Evolutionary conservation across 2,329 filamentous ascomycete genomes (phyloP).

Genomic region (Bipolaris zeicola): DNA sequence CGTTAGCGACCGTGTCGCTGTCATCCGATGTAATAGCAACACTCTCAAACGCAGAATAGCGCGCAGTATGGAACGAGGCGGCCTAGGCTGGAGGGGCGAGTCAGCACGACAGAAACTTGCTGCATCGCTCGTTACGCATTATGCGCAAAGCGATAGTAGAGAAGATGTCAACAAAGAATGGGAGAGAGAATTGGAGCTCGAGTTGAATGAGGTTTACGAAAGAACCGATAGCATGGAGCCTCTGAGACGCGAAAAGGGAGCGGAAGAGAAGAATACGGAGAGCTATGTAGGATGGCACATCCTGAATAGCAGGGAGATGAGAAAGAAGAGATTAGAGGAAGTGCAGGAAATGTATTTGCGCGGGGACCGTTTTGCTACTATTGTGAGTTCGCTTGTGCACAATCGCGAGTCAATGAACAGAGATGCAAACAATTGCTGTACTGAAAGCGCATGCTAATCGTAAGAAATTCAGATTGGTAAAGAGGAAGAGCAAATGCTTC

Average conservation of each 20-base stretch:
- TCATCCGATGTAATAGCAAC: not conserved
- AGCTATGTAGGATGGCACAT: conserved; percentile 4
- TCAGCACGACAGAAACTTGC: not conserved
- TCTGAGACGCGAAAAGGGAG: not conserved
- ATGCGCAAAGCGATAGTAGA: not conserved
- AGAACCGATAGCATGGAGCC: conserved; percentile 9
- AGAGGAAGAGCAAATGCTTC: not conserved
- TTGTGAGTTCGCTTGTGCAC: conserved; percentile 1
- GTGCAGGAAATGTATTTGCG: conserved; percentile 1
- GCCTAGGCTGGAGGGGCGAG: not conserved
- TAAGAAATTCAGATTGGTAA: not conserved
- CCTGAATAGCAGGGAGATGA: not conserved
- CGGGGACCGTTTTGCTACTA: conserved; percentile 5
- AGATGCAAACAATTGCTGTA: no score
- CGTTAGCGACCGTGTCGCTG: conserved; percentile 5
- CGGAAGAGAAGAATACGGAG: not conserved
- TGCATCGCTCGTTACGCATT: not conserved
- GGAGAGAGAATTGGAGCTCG: not conserved
- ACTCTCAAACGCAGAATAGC: not conserved
- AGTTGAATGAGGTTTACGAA: not conserved
- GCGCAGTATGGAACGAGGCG: not conserved
- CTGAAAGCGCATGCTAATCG: not conserved
- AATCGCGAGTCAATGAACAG: not conserved
- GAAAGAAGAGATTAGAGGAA: not conserved
- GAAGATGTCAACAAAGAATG: not conserved